Percentiles rank a stretch among this genome's conserved stretches.
phyloP scores from a whole-genome alignment of 2,329 filamentous ascomycete species.

The Colletotrichum melonis region DNA sequence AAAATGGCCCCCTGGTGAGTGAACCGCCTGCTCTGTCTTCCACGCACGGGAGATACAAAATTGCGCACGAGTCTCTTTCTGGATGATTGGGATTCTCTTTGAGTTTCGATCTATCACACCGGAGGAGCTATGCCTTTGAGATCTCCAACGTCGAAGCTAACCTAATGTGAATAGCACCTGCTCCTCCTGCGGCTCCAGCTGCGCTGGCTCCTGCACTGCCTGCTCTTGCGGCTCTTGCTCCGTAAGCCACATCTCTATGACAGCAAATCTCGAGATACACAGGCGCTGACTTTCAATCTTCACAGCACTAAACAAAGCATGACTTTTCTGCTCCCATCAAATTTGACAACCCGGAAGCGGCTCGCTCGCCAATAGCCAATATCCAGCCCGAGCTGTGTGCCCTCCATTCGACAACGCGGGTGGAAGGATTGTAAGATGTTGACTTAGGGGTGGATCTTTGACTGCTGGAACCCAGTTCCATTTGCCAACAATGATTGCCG shows the following conservation, averaged over 20 bases:
- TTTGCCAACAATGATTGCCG: neutral
- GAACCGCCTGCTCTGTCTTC: neutral
- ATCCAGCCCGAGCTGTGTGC: slow-evolving; percentile 23
- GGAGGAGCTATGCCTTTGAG: neutral
- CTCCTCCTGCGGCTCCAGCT: slow-evolving; percentile 36
- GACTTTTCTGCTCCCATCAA: slow-evolving; percentile 2
- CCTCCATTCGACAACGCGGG: slow-evolving; percentile 19
- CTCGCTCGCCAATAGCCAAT: slow-evolving; percentile 16
- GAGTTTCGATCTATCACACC: neutral
- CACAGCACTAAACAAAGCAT: slow-evolving; percentile 30
- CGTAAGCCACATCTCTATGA: slow-evolving; percentile 9
- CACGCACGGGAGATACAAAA: neutral
- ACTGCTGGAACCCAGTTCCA: slow-evolving; percentile 8
- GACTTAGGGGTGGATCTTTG: neutral
- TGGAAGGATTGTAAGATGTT: slow-evolving; percentile 18
- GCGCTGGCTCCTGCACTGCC: slow-evolving; percentile 34
- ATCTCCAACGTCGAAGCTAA: neutral
- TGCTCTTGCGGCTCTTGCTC: slow-evolving; percentile 37
- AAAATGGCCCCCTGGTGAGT: slow-evolving; percentile 37
- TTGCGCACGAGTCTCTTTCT: neutral
- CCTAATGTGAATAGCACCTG: slow-evolving; percentile 21
- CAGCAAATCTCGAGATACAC: too few species aligned
- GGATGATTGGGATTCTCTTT: neutral
- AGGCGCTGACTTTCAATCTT: neutral
- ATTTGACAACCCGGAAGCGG: slow-evolving; percentile 18